A percentile compares a stretch with the other conserved stretches of the same genome.
These are phyloP conservation scores for Metschnikowia kofuensis DNA, from an alignment of 805 yeast genomes.

Conservation along the genomic window DNA sequence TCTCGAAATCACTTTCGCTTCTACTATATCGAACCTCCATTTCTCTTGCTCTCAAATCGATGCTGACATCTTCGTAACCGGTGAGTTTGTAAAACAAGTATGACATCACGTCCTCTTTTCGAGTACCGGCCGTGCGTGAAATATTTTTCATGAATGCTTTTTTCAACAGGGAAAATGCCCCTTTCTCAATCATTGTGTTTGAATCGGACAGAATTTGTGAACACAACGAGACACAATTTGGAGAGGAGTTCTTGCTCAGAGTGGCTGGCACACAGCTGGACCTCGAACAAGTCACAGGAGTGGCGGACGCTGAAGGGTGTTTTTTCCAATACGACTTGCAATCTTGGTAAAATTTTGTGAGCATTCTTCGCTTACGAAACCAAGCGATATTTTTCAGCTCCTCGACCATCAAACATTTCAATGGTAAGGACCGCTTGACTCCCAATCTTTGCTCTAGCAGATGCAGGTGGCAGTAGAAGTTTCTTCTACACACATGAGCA, in stretches of 20 bases:
- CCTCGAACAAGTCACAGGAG: constrained; percentile 12
- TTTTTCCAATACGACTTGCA: constrained; percentile 16
- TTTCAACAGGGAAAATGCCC: constrained; percentile 12
- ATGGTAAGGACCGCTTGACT: constrained; percentile 12
- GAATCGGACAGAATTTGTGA: constrained; percentile 2
- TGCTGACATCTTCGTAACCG: constrained; percentile 12
- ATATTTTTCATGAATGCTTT: constrained; percentile 10
- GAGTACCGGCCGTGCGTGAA: constrained; percentile 11
- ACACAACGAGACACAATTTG: constrained; percentile 8
- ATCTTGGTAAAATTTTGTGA: constrained; percentile 10
- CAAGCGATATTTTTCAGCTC: constrained; percentile 11
- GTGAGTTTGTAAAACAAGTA: constrained; percentile 20
- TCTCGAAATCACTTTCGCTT: constrained; percentile 5
- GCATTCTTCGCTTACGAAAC: constrained; percentile 12
- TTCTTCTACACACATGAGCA: constrained; percentile 11
- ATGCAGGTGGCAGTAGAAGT: constrained; percentile 14
- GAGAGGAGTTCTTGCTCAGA: neutral
- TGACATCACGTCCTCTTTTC: constrained; percentile 19
- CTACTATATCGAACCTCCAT: constrained; percentile 13
- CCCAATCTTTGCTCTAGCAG: constrained; percentile 12
- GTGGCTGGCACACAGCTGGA: constrained; percentile 11
- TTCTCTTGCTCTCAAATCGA: constrained; percentile 15
- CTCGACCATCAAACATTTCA: constrained; percentile 11
- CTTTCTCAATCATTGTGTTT: neutral
- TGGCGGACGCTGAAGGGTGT: constrained; percentile 6